Evolutionary conservation across 305 asterid species (phyloP), one percentile per base, ranked within the genome.

Genomic region (Fraxinus xanthoxyloides): DNA sequence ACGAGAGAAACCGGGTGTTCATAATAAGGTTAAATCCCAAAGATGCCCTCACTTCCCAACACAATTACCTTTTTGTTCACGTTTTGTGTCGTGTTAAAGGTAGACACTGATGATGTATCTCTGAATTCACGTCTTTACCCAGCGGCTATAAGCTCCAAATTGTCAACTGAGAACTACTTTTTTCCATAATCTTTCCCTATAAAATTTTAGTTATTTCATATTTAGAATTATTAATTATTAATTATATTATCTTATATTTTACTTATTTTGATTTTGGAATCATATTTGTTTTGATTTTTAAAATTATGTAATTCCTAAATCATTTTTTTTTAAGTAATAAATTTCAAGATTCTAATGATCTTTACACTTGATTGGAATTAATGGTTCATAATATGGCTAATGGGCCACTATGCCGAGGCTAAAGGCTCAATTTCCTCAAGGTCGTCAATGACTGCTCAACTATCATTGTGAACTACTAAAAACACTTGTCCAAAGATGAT

Each of bases 41-140:
- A 65, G 72, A 65, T 65, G 72, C 72, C 32, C 72, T 65, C 72
- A 65, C 34, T 65, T 65, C 17, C 72, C 72, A 65, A 63, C 15
- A 7, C 31, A 63, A 65, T 65, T 24, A 10, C 72, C 35, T 65
- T 65, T 63, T 65, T 65, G 15, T 23, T 24, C 35, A 65, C 32
- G 72, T 65, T 65, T 10, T 65, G 32, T 65, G 72, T 24, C 12
- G 72, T 24, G 34, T 10, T 10, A 65, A 65, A 65, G 72, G 34
- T 3, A 0, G n/a, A 65, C n/a, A 65, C 12, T 10, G 34, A 65
- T 65, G 15, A 2, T 12, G 17, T 10, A 19, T 12, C 32, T 65
- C 34, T 24, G 72, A 65, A 23, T 12, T 21, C 15, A 23, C 13
- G 70, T 61, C 13, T 23, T 61, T 8, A 24, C 34, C 10, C 72